These are phyloP conservation scores for Suhomyces bolitotheri DNA, from an alignment of 1,139 yeast species.

Conservation along the genomic window DNA sequence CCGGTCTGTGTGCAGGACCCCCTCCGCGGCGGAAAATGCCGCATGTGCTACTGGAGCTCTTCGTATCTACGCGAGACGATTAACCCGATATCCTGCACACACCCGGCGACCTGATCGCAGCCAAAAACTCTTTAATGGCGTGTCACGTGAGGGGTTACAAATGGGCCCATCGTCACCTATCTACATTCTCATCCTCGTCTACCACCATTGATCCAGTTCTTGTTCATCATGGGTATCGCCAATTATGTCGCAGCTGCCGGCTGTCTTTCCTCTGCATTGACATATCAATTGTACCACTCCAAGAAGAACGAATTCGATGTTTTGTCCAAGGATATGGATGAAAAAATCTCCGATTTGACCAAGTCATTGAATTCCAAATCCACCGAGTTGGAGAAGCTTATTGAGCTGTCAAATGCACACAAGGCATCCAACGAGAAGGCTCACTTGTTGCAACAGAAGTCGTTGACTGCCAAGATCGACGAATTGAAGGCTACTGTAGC, in stretches of 20 bases:
- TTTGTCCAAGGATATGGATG: slow-evolving; percentile 16
- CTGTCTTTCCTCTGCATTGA: slow-evolving; percentile 26
- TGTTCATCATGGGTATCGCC: slow-evolving; percentile 16
- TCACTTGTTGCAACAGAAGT: slow-evolving; percentile 8
- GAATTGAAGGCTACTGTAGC: slow-evolving; percentile 13
- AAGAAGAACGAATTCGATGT: slow-evolving; percentile 25
- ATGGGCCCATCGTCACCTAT: too few relatives aligned
- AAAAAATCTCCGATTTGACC: slow-evolving; percentile 15
- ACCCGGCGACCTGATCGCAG: too few relatives aligned
- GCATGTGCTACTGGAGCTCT: too few relatives aligned
- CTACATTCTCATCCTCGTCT: too few relatives aligned
- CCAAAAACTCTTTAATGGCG: too few relatives aligned
- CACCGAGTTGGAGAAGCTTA: slow-evolving; percentile 12
- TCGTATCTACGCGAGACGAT: too few relatives aligned
- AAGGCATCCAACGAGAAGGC: slow-evolving; percentile 10
- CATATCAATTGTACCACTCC: slow-evolving; percentile 28
- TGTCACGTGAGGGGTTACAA: too few relatives aligned
- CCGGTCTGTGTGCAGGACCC: not conserved
- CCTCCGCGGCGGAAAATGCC: too few relatives aligned
- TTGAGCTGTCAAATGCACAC: slow-evolving; percentile 8
- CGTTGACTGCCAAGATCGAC: slow-evolving; percentile 12
- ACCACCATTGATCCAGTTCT: too few relatives aligned
- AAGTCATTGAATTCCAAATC: slow-evolving; percentile 15
- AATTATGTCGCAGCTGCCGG: slow-evolving; percentile 26
- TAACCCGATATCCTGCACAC: too few relatives aligned